These are phyloP conservation scores for Bromus sterilis DNA, from an alignment of 176 grass and related monocot genomes.

Conservation along the genomic window DNA sequence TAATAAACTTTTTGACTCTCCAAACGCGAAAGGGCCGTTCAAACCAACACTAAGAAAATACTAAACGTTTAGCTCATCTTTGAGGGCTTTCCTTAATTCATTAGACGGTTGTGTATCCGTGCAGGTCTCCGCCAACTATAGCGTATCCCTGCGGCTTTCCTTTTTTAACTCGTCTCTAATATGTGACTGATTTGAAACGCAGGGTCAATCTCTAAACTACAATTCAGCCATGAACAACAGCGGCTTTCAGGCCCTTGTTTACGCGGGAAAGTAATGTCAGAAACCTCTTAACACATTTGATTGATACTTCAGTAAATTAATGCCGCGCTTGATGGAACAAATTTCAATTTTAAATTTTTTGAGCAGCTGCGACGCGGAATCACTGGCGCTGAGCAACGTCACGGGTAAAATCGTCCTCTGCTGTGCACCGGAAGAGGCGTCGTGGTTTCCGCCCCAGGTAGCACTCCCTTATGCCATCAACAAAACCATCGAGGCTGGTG, in stretches of 20 bases:
- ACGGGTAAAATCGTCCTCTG: constrained; percentile 21
- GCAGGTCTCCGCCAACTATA: neutral
- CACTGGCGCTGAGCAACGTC: neutral
- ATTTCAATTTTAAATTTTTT: neutral
- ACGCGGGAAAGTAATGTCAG: neutral
- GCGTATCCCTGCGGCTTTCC: neutral
- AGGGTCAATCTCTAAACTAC: constrained; percentile 42
- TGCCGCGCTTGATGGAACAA: neutral
- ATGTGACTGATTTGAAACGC: neutral
- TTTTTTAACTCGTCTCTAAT: neutral
- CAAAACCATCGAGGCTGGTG: neutral
- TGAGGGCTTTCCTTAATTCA: neutral
- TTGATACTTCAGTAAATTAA: neutral
- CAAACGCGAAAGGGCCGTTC: neutral
- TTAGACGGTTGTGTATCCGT: too few relatives aligned
- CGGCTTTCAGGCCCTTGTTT: neutral
- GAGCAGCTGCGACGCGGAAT: neutral
- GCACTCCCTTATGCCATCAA: fast-evolving
- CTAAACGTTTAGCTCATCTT: neutral
- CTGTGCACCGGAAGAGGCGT: neutral
- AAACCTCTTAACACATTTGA: neutral
- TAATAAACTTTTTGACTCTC: neutral
- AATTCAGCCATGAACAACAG: neutral
- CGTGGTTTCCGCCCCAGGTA: neutral
- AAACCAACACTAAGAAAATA: neutral